Base-by-base conservation (phyloP, 176 grass and related monocot genomes). In the Rhipidocladum racemiflorum region DNA sequence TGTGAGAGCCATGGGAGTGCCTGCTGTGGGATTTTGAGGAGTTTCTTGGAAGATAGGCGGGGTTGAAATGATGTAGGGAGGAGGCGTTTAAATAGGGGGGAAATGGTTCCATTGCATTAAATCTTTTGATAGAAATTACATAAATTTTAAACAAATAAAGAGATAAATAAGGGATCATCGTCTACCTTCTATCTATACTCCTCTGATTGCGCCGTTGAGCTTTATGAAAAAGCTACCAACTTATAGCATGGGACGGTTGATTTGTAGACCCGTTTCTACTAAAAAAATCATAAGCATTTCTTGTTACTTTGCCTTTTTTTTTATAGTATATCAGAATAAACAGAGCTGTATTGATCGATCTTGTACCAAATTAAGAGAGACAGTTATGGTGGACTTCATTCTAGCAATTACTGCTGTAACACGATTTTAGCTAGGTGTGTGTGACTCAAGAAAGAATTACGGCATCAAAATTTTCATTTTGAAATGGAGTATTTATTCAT, bases 1-100 rank as follows among this genome's bases (percentile, higher is more conserved):
- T 20, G 74, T 67, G 76, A 65, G 70, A 54, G 67, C 87, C 81
- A 90, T 90, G 32, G 70, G 4, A 81, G 79, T 34, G 39, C 13
- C 17, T 8, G 61, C 36, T 2, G 16, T 62, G 14, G n/a, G 43
- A n/a, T 35, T 16, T 43, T 39, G 38, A 66, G 62, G 28, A 13
- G 68, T 73, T 71, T 63, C 36, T 81, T 44, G 30, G 72, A 25
- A 23, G 69, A 72, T 7, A 17, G 74, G 28, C 9, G 66, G 11
- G 20, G 44, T 36, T 54, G 39, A 68, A 21, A 79, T 30, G 67
- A 36, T 18, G 57, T 24, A 56, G 27, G 73, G 44, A 70, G 27
- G 50, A 35, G 18, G 18, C 17, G 24, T 27, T 83, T 88, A 71
- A 83, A 88, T 78, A 34, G 32, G 32, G 32, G 32, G n/a, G n/a